Evolutionary conservation across 2,329 filamentous ascomycete species (phyloP).

Genomic region (Biscogniauxia sp.): DNA sequence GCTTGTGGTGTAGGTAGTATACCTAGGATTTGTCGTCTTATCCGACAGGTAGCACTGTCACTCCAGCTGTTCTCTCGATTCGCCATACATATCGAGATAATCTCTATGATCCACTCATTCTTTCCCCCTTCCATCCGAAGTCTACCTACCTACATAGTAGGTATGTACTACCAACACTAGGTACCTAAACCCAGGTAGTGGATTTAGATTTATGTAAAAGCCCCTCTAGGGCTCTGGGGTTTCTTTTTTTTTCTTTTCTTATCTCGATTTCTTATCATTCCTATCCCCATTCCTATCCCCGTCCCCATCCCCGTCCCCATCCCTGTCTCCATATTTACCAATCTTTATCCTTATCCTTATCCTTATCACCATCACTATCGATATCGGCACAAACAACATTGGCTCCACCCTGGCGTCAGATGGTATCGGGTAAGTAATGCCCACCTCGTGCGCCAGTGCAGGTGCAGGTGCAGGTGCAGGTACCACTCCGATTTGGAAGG

Average conservation of each 20-base stretch:
- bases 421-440: neutral
- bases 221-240: neutral
- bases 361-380: conserved; percentile 6
- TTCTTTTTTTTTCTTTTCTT: neutral
- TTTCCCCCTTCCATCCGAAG: too few species aligned
- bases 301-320: too few species aligned
- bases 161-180: too few species aligned
- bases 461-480: conserved; percentile 1
- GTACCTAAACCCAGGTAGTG: neutral
- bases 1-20: too few species aligned
- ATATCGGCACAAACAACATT: neutral
- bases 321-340: too few species aligned
- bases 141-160: too few species aligned
- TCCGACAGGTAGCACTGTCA: too few species aligned
- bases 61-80: neutral
- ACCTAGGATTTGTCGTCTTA: too few species aligned
- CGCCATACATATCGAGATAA: neutral
- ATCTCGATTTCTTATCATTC: neutral
- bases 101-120: too few species aligned
- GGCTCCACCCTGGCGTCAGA: conserved; percentile 4
- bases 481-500: neutral
- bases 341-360: neutral
- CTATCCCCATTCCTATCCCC: too few species aligned
- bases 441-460: neutral
- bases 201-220: neutral